These are phyloP conservation scores for Salvia rosmarinus DNA, from an alignment of 257 asterid species.

Conservation along the genomic window DNA sequence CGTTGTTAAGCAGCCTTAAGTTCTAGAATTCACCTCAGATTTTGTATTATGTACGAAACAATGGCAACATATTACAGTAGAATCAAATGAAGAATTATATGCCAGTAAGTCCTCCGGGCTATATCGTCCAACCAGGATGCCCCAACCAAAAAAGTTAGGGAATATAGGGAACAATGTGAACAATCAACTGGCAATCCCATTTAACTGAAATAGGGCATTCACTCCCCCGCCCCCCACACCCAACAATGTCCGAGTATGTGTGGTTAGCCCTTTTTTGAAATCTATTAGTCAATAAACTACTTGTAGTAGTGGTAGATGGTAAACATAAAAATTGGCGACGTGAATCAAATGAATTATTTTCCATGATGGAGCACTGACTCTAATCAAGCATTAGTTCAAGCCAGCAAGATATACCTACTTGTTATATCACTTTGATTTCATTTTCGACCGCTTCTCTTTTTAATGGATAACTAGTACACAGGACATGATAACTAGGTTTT, in stretches of 20 bases:
- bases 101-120: slow-evolving; percentile 10
- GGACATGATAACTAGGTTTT: too few relatives aligned
- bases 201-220: neutral
- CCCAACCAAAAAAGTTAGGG: neutral
- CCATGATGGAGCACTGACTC: too few relatives aligned
- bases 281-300: slow-evolving; percentile 12
- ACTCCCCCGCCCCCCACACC: neutral
- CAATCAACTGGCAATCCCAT: slow-evolving; percentile 1
- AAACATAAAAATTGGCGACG: too few relatives aligned
- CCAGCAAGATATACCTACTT: too few relatives aligned
- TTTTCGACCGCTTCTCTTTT: too few relatives aligned
- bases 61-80: neutral
- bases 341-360: too few relatives aligned
- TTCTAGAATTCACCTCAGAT: slow-evolving; percentile 24
- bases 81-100: slow-evolving; percentile 6
- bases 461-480: too few relatives aligned
- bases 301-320: too few relatives aligned
- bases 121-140: neutral
- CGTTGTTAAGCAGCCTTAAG: slow-evolving; percentile 28
- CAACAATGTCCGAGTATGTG: neutral
- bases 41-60: slow-evolving; percentile 1
- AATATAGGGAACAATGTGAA: neutral
- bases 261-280: neutral
- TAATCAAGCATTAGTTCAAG: too few relatives aligned
- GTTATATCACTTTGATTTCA: too few relatives aligned